A percentile compares a stretch with the other conserved stretches of the same genome.
Conservation (phyloP, 148 eudicot genomes). For the Vaccinium vitisidaea region DNA sequence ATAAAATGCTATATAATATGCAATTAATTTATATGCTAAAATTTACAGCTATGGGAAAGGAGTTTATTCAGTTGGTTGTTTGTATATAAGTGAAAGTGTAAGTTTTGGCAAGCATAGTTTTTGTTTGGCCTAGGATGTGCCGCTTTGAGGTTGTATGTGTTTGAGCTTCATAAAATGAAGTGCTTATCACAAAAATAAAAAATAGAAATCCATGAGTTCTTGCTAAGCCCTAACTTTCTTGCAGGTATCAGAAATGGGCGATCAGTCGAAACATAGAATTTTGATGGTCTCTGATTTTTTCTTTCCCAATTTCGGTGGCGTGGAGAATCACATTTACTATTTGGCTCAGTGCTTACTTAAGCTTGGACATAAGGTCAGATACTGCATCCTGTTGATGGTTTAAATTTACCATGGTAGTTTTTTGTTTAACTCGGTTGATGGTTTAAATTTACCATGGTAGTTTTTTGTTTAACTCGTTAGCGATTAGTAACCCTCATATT, state of each 20-base stretch:
- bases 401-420: neutral
- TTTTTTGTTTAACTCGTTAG: neutral
- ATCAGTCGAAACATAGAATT: constrained; percentile 47
- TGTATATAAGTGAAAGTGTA: no score
- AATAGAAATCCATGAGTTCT: no score
- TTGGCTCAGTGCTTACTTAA: constrained; percentile 86
- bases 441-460: neutral
- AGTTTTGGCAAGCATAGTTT: no score
- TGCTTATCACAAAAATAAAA: no score
- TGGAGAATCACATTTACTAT: constrained; percentile 92
- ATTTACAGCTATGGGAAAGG: neutral
- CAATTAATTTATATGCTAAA: neutral
- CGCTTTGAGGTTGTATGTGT: no score
- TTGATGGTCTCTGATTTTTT: constrained; percentile 96
- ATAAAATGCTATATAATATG: neutral
- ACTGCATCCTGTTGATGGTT: constrained; percentile 5
- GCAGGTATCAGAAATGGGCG: constrained; percentile 32
- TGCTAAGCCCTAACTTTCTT: no score
- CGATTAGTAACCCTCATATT: neutral
- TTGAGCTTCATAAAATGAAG: no score
- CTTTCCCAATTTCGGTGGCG: constrained; percentile 96
- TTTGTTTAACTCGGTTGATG: neutral
- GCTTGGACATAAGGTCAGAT: constrained; percentile 89
- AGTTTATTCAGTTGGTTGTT: no score
- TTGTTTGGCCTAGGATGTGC: no score